Base-by-base conservation (phyloP, 2,329 filamentous ascomycete species). In the Aspergillus melleus region DNA sequence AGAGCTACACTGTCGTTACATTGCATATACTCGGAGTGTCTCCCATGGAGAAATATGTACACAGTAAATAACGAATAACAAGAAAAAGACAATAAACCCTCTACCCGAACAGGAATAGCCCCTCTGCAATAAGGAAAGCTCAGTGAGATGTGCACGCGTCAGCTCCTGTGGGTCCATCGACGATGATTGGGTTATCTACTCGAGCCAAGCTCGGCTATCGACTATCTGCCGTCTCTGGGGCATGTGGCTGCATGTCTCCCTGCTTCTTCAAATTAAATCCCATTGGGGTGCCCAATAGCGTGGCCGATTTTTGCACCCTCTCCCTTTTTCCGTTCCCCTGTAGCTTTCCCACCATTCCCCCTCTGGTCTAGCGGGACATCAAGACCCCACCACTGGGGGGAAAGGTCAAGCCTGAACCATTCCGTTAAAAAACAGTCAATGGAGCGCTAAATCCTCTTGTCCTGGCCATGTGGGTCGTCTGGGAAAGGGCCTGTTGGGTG, bases 141-240 rank as follows among this genome's bases (percentile, higher is more conserved):
- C 59, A 55, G 61, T 57, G 57, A 66, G 64, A 69, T 66, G 64
- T 69, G 70, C 70, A 74, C 72, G 72, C 72, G 72, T 74, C 70
- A 74, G 72, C 71, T 73, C 50, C 20, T 61, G 60, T 68, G 68
- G 68, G 58, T 2, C 61, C 6, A 1, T 2, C 1, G 19, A 1
- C 22, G 54, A 3, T 66, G 46, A 74, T 73, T 74, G 72, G 72
- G 55, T 63, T 53, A 72, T 72, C 66, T 54, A n/a, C 12, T 14
- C 12, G 30, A 66, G 71, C 72, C 72, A 74, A 74, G 71, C 61
- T 71, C 71, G 72, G 72, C 72, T 74, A 74, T 74, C 72, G 72
- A 74, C 70, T 71, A 74, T 74, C 72, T 74, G 72, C 72, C 72
- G 72, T 71, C 64, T 61, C 62, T 59, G 54, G 64, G 63, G 62